These are phyloP conservation scores for Pythium vanterpoolii DNA, from an alignment of 352 stramenopile genomes.

Conservation along the genomic window DNA sequence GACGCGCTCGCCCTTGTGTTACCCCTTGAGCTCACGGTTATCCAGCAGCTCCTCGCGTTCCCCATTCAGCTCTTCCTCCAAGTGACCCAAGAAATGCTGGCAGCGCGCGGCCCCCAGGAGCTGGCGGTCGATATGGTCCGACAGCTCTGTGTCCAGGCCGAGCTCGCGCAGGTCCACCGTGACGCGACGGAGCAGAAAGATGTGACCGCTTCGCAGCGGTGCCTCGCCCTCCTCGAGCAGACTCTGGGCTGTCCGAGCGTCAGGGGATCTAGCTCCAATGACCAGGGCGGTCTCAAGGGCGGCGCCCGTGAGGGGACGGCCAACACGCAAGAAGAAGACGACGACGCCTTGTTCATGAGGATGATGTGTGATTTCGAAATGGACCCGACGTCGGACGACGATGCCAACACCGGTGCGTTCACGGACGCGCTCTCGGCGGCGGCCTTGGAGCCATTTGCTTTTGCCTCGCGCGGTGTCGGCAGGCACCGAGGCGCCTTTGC, in stretches of 20 bases:
- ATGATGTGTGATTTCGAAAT: slow-evolving; percentile 27
- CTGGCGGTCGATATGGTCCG: slow-evolving; percentile 12
- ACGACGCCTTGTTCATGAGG: slow-evolving; percentile 26
- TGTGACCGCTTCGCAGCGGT: background rate
- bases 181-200: slow-evolving; percentile 6
- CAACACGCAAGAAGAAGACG: slow-evolving; percentile 13
- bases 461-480: slow-evolving; percentile 5
- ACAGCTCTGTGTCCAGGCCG: slow-evolving; percentile 22
- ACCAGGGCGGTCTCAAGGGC: slow-evolving; percentile 1
- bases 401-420: slow-evolving; percentile 5
- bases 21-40: background rate
- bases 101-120: slow-evolving; percentile 10
- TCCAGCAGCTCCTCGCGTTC: slow-evolving; percentile 13
- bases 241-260: slow-evolving; percentile 13
- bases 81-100: slow-evolving; percentile 21
- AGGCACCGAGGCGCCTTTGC: no score
- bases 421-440: slow-evolving; percentile 11
- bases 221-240: slow-evolving; percentile 14
- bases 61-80: slow-evolving; percentile 24
- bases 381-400: slow-evolving; percentile 13
- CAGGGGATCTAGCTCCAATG: no score
- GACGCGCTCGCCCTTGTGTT: slow-evolving; percentile 14
- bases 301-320: background rate
- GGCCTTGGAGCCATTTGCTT: slow-evolving; percentile 21
- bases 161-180: slow-evolving; percentile 20